These are phyloP conservation scores for Russula olivacea DNA, from an alignment of 768 basidiomycete genomes.

Conservation along the genomic window DNA sequence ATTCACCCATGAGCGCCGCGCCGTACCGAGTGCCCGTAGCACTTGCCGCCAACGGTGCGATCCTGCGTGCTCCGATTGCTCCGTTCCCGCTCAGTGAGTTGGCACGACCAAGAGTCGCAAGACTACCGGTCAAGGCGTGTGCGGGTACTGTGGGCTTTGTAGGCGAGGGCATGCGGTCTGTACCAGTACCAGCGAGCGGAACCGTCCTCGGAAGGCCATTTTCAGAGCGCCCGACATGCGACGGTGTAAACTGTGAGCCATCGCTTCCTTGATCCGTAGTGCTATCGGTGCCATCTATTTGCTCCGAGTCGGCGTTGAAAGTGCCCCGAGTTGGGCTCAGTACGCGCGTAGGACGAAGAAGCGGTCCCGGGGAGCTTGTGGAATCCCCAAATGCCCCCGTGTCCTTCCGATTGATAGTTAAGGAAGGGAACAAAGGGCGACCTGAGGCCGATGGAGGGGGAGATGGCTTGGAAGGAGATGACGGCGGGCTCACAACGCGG, in stretches of 20 bases:
- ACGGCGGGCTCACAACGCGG: conserved; percentile 33
- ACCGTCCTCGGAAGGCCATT: conserved; percentile 53
- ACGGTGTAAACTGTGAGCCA: conserved; percentile 31
- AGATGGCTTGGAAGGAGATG: conserved; percentile 23
- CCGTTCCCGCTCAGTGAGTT: conserved; percentile 5
- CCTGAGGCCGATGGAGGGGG: conserved; percentile 29
- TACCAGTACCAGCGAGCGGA: conserved; percentile 30
- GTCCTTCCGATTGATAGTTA: conserved; percentile 27
- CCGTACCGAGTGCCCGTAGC: conserved; percentile 67
- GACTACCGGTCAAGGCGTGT: not conserved
- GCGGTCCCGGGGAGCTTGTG: conserved; percentile 27
- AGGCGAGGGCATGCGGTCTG: conserved; percentile 17
- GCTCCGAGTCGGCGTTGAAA: conserved; percentile 8
- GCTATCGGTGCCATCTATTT: conserved; percentile 4
- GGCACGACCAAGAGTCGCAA: conserved; percentile 17
- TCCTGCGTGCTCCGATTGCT: not conserved
- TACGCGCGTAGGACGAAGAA: conserved; percentile 39
- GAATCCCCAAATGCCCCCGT: conserved; percentile 27
- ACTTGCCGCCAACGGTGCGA: conserved; percentile 37
- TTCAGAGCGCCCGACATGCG: conserved; percentile 44
- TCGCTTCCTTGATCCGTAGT: conserved; percentile 29
- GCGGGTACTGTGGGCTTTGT: not conserved
- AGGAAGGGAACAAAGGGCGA: conserved; percentile 20
- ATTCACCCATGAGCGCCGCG: conserved; percentile 39
- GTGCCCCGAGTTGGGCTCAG: conserved; percentile 34